Evolutionary conservation across 331 rosid genomes (phyloP), one percentile per base, ranked within the genome.

Genomic region (Quercus tomentella): DNA sequence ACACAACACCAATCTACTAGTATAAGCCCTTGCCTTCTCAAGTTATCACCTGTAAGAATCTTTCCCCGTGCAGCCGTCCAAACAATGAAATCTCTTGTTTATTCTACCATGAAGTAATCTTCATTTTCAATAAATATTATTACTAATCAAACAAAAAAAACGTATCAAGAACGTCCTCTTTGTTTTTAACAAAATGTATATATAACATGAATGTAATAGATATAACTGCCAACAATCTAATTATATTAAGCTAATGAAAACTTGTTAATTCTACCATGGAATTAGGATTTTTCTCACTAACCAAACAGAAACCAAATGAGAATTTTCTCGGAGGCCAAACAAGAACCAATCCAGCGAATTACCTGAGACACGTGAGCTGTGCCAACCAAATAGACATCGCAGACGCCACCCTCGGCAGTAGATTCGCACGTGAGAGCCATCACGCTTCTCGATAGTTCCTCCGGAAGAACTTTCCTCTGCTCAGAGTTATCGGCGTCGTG

Each of bases 351-450:
- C 41, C 70, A 63, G 57, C 41, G 23, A 26, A 76, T 79, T 86
- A 95, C 99, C 93, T 79, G 84, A 7, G 99, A 95, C 55, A 93
- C 97, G 67, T 95, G 99, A 45, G 94, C 97, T 23, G 98, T 93
- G 70, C 99, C 99, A 26, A 95, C 96, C 69, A 95, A 41, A 77
- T 90, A 87, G 6, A 95, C 99, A 16, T 95, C 87, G 73, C 99
- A 95, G 58, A 90, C 85, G 43, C 91, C 92, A 57, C 91, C 86
- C 18, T 74, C 87, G 11, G 91, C 87, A 23, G 90, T 8, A 12
- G 97, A 89, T 45, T 93, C 94, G 76, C 99, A 95, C n/a, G 91
- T 80, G 77, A 95, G 89, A 51, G 76, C 67, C 63, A 89, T 6
- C 75, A 93, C 94, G 81, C 92, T 93, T 82, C 86, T 82, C 1